Conservation (phyloP, 176 grass and related monocot genomes). For the Poa pratensis region DNA sequence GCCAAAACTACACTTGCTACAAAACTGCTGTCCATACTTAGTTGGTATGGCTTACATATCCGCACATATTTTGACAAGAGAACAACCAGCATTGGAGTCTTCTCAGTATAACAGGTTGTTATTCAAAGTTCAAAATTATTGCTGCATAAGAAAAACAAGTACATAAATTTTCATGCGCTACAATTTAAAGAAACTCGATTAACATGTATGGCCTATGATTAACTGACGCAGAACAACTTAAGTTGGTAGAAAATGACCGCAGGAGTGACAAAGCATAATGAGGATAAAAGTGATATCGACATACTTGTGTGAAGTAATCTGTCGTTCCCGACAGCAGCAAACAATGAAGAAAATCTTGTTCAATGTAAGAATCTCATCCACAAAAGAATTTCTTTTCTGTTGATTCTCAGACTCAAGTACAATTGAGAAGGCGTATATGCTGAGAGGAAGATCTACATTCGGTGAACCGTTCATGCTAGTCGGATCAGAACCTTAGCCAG, state of each 20-base stretch:
- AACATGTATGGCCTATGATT: not conserved
- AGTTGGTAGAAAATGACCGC: not conserved
- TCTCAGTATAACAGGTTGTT: not conserved
- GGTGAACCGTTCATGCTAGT: not conserved
- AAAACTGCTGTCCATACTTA: no score
- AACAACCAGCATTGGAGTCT: not conserved
- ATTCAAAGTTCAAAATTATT: not conserved
- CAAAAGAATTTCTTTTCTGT: constrained; percentile 47
- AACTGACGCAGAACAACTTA: not conserved
- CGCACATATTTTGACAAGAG: not conserved
- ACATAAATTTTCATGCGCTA: not conserved
- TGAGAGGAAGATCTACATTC: not conserved
- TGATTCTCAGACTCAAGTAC: not conserved
- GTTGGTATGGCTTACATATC: no score
- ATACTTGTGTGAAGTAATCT: constrained; percentile 73
- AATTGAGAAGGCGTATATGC: not conserved
- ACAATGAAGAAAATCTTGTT: constrained; percentile 56
- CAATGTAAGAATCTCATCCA: constrained; percentile 60
- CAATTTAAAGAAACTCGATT: not conserved
- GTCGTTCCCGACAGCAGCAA: constrained; percentile 42
- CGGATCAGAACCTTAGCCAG: not conserved
- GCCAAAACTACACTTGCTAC: no score
- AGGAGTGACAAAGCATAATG: not conserved
- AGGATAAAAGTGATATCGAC: constrained; percentile 29
- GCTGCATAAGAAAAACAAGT: not conserved